A percentile compares a stretch with the other conserved stretches of the same genome.
Evolutionary conservation across 1,139 yeast genomes (phyloP).

Genomic region (Hyphopichia burtonii): DNA sequence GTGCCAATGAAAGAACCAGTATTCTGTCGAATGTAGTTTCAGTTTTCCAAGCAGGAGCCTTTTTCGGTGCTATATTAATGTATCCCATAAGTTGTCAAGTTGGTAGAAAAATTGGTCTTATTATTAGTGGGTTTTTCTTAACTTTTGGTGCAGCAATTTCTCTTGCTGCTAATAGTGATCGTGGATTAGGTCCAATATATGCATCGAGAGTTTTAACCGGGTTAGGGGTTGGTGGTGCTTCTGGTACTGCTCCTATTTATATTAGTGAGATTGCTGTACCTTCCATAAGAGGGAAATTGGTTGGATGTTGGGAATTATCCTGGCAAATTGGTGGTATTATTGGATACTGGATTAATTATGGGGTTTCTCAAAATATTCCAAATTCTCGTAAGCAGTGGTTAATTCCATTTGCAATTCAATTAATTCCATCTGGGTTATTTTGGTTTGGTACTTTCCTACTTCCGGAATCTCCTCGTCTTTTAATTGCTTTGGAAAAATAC

Average conservation of each 20-base stretch:
- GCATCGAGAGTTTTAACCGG: slow-evolving; percentile 39
- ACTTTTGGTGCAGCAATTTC: slow-evolving; percentile 45
- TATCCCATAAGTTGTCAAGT: slow-evolving; percentile 28
- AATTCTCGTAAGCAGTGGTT: slow-evolving; percentile 28
- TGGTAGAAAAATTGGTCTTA: slow-evolving; percentile 27
- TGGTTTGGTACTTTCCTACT: slow-evolving; percentile 37
- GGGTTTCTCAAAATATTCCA: slow-evolving; percentile 26
- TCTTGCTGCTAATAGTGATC: slow-evolving; percentile 17
- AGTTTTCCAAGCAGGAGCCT: slow-evolving; percentile 37
- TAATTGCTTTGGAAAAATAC: slow-evolving; percentile 31
- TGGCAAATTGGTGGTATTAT: slow-evolving; percentile 52
- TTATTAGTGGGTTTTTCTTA: slow-evolving; percentile 32
- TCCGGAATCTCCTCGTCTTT: slow-evolving; percentile 51
- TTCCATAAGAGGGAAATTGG: slow-evolving; percentile 34
- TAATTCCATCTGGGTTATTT: slow-evolving; percentile 43
- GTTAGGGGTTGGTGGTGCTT: slow-evolving; percentile 34
- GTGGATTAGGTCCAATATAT: slow-evolving; percentile 33
- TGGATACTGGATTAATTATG: slow-evolving; percentile 44
- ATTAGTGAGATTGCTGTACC: slow-evolving; percentile 33
- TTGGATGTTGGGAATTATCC: slow-evolving; percentile 50
- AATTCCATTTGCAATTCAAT: slow-evolving; percentile 40
- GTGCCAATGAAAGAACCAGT: slow-evolving; percentile 10
- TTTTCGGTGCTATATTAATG: slow-evolving; percentile 28
- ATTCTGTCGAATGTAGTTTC: slow-evolving; percentile 31
- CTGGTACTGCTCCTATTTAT: slow-evolving; percentile 33